Conservation (phyloP, 495 filamentous ascomycete species). For the Hamigera avellanea region DNA sequence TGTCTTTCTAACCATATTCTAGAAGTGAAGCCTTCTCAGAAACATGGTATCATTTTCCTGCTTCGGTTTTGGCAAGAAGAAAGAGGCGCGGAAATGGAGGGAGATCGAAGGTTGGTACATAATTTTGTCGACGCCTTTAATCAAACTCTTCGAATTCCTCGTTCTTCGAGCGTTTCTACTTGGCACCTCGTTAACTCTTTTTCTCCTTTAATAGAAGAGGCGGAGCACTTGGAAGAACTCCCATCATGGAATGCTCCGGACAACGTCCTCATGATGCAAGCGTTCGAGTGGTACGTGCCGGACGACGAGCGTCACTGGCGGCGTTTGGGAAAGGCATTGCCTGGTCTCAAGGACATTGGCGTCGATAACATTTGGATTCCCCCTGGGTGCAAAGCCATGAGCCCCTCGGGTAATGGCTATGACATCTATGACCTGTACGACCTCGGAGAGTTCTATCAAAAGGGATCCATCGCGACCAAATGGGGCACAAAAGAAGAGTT, state of each 20-base stretch:
- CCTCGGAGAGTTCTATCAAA: slow-evolving; percentile 67
- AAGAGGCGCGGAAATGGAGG: slow-evolving; percentile 6
- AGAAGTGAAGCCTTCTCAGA: too few relatives aligned
- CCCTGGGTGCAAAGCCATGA: slow-evolving; percentile 61
- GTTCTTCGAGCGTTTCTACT: too few relatives aligned
- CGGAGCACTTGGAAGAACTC: slow-evolving; percentile 16
- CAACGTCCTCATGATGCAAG: slow-evolving; percentile 58
- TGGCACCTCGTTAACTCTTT: too few relatives aligned
- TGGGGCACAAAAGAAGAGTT: slow-evolving; percentile 62
- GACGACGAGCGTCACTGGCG: slow-evolving; percentile 53
- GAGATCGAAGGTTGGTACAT: slow-evolving; percentile 13
- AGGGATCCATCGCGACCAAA: slow-evolving; percentile 51
- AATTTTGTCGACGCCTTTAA: background rate
- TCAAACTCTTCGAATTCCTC: too few relatives aligned
- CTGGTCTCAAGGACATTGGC: slow-evolving; percentile 46
- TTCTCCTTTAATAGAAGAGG: slow-evolving; percentile 10
- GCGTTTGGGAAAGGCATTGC: slow-evolving; percentile 42
- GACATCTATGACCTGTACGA: slow-evolving; percentile 72
- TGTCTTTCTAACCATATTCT: too few relatives aligned
- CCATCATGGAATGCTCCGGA: slow-evolving; percentile 24
- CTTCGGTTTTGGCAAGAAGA: slow-evolving; percentile 1
- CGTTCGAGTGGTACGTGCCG: slow-evolving; percentile 67
- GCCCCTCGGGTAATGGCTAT: slow-evolving; percentile 56
- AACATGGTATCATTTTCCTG: slow-evolving; percentile 5
- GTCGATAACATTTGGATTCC: slow-evolving; percentile 62